phyloP scores from a whole-genome alignment of 176 grass and related monocot genomes.

The Ampelocalamus luodianensis region DNA sequence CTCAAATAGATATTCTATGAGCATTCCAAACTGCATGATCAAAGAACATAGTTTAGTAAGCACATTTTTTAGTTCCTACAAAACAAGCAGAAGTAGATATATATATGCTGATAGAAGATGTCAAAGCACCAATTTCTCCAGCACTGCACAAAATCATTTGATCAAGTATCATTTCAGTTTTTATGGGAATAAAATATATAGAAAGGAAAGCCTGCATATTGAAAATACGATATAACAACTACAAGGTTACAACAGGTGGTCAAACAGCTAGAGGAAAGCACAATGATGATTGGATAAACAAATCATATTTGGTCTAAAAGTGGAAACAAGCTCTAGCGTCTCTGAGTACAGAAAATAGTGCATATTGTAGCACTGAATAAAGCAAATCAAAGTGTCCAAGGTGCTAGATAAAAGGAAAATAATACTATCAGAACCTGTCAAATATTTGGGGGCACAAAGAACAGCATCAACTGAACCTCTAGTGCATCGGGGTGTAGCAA shows the following conservation, averaged over 20 bases:
- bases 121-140: too few species aligned
- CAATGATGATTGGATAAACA: not conserved
- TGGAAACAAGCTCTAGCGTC: not conserved
- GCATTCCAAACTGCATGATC: conserved; percentile 90
- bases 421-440: not conserved
- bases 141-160: too few species aligned
- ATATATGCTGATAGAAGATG: too few species aligned
- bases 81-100: too few species aligned
- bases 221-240: not conserved
- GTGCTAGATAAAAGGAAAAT: conserved; percentile 9
- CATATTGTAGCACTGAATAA: not conserved
- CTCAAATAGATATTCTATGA: conserved; percentile 95
- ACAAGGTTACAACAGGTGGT: not conserved
- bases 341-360: conserved; percentile 20
- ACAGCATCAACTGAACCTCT: conserved; percentile 21
- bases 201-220: conserved; percentile 12
- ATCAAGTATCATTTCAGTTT: not conserved
- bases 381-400: conserved; percentile 9
- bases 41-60: conserved; percentile 26
- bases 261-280: conserved; percentile 11
- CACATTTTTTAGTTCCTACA: not conserved
- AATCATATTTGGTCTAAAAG: not conserved
- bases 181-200: not conserved
- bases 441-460: not conserved
- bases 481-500: not conserved